Evolutionary conservation across 768 basidiomycete species (phyloP).

Genomic region (Lentinula detonsa): DNA sequence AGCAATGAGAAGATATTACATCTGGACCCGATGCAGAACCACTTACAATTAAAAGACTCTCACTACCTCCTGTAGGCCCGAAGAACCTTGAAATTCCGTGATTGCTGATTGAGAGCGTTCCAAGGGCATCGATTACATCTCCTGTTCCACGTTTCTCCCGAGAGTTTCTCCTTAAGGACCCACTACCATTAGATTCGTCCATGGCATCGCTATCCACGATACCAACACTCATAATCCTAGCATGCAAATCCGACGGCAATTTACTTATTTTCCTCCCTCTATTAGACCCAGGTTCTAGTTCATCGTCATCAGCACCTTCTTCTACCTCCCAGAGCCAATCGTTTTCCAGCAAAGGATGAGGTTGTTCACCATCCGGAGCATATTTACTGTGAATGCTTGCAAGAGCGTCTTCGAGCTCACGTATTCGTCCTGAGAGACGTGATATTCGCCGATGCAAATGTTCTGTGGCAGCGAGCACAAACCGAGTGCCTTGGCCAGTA

Average conservation of each 20-base stretch:
- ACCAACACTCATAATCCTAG: not conserved
- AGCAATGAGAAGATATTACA: not conserved
- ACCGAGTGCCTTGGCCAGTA: conserved; percentile 50
- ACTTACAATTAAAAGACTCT: conserved; percentile 20
- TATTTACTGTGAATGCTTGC: conserved; percentile 25
- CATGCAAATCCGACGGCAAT: not conserved
- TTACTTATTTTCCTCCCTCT: conserved; percentile 4
- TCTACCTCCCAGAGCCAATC: conserved; percentile 18
- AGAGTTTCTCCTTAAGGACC: not conserved
- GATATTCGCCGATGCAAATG: conserved; percentile 31
- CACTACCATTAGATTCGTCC: not conserved
- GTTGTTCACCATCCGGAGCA: conserved; percentile 28
- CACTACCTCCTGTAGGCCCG: conserved; percentile 37
- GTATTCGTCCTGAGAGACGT: conserved; percentile 30
- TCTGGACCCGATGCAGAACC: not conserved
- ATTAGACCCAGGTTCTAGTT: conserved; percentile 4
- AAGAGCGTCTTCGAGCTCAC: conserved; percentile 34
- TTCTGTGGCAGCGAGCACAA: conserved; percentile 33
- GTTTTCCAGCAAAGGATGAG: conserved; percentile 31
- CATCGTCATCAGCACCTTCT: conserved; percentile 11
- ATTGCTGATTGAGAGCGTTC: conserved; percentile 31
- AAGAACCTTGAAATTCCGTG: conserved; percentile 31
- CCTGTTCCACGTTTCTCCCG: not conserved
- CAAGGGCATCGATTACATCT: conserved; percentile 25
- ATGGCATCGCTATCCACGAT: not conserved